These are phyloP conservation scores for Boletus rex-veris DNA, from an alignment of 768 basidiomycete species.

Conservation along the genomic window DNA sequence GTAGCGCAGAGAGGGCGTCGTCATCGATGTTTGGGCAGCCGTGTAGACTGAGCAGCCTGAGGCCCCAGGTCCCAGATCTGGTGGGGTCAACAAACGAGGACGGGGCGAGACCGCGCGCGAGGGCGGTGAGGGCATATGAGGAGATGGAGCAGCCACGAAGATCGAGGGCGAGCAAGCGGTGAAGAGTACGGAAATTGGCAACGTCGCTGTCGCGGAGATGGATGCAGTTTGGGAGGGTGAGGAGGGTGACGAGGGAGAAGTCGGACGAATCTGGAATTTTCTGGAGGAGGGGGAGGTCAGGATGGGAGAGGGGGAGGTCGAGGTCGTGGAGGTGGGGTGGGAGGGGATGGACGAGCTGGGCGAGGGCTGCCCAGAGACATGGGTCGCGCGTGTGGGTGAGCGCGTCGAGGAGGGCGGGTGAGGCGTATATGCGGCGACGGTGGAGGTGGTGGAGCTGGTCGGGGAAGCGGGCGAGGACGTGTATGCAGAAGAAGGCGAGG, in stretches of 20 bases:
- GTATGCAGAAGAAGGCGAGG: constrained; percentile 51
- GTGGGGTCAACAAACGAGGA: constrained; percentile 22
- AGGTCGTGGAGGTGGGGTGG: constrained; percentile 35
- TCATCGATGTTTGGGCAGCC: constrained; percentile 51
- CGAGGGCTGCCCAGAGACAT: constrained; percentile 56
- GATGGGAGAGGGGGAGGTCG: constrained; percentile 53
- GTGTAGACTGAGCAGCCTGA: constrained; percentile 56
- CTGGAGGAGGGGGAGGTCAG: constrained; percentile 55
- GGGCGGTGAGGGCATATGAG: constrained; percentile 47
- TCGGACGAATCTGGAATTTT: constrained; percentile 47
- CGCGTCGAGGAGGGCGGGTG: constrained; percentile 42
- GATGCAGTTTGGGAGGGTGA: constrained; percentile 54
- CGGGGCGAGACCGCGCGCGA: constrained; percentile 44
- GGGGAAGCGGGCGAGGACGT: constrained; percentile 39
- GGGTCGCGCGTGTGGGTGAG: constrained; percentile 43
- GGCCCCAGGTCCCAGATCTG: constrained; percentile 48
- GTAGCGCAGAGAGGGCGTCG: constrained; percentile 39
- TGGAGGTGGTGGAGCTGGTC: constrained; percentile 36
- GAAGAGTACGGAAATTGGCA: constrained; percentile 46
- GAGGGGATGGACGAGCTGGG: constrained; percentile 56
- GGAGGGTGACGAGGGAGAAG: constrained; percentile 63
- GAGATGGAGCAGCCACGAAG: constrained; percentile 52
- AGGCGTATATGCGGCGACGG: constrained; percentile 35
- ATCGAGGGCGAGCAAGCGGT: constrained; percentile 61
- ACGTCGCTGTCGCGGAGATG: constrained; percentile 61